Percentiles rank a stretch among this genome's conserved stretches.
phyloP scores from a whole-genome alignment of 495 filamentous ascomycete species.

The Chaetomium tenue region DNA sequence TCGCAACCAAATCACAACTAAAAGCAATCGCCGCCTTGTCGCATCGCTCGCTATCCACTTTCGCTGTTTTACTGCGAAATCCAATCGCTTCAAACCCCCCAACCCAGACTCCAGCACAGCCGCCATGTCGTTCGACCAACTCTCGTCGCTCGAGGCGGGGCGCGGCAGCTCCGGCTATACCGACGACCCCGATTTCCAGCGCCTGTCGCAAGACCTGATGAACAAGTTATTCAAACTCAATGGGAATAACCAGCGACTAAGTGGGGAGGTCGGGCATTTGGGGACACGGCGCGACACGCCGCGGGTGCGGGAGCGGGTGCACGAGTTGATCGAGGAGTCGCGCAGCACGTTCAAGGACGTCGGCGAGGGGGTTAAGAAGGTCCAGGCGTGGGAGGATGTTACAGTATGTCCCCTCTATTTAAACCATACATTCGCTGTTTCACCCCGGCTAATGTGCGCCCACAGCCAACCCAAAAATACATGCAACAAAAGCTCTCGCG shows the following conservation, averaged over 20 bases:
- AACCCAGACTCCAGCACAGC: background rate
- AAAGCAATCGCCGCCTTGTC: too few species aligned
- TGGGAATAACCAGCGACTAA: conserved; percentile 77
- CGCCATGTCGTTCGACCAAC: conserved; percentile 85
- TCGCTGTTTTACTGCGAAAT: background rate
- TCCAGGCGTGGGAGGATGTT: conserved; percentile 86
- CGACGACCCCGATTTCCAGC: conserved; percentile 91
- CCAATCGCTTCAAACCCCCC: background rate
- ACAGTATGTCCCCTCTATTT: conserved; percentile 58
- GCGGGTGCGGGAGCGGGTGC: conserved; percentile 83
- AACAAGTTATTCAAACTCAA: conserved; percentile 84
- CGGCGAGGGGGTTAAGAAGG: conserved; percentile 88
- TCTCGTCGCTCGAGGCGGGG: conserved; percentile 74
- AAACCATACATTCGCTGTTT: background rate
- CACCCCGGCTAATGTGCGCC: background rate
- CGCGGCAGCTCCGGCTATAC: conserved; percentile 60
- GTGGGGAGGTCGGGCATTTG: conserved; percentile 74
- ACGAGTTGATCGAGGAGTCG: conserved; percentile 80
- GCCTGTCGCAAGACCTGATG: conserved; percentile 74
- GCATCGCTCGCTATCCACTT: conserved; percentile 14
- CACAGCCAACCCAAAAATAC: conserved; percentile 78
- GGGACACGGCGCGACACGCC: conserved; percentile 91
- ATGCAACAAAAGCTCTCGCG: conserved; percentile 90
- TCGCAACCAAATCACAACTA: background rate
- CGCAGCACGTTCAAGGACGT: conserved; percentile 85